Percentiles rank a stretch among this genome's conserved stretches.
phyloP scores from a whole-genome alignment of 441 rosid species.

The Jatropha podagrica region DNA sequence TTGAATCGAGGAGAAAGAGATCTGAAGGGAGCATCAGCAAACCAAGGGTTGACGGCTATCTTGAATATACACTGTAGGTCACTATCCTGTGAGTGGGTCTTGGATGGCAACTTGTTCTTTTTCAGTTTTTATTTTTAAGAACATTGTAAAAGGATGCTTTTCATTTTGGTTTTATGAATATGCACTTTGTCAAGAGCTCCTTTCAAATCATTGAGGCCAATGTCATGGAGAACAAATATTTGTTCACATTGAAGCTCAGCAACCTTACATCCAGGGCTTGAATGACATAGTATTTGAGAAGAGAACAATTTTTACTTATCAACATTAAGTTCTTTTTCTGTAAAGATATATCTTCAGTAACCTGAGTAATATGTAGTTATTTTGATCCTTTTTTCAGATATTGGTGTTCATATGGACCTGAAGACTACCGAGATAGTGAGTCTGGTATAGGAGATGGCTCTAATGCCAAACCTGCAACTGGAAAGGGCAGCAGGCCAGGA shows the following conservation, averaged over 20 bases:
- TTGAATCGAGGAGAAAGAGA: slow-evolving; percentile 61
- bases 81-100: slow-evolving; percentile 5
- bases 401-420: slow-evolving; percentile 67
- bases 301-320: not conserved
- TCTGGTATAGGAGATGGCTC: slow-evolving; percentile 39
- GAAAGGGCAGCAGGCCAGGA: slow-evolving; percentile 59
- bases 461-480: slow-evolving; percentile 40
- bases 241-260: not conserved
- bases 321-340: not conserved
- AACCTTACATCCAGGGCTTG: not conserved
- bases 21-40: slow-evolving; percentile 50
- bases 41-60: slow-evolving; percentile 61
- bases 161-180: not conserved
- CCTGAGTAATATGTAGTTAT: slow-evolving; percentile 11
- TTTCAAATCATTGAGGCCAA: slow-evolving; percentile 9
- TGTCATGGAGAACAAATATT: not conserved
- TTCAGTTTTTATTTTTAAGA: not conserved
- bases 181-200: slow-evolving; percentile 7
- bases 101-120: slow-evolving; percentile 15
- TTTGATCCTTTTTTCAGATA: slow-evolving; percentile 37
- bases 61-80: slow-evolving; percentile 55
- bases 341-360: not conserved
- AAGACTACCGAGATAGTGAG: slow-evolving; percentile 47
- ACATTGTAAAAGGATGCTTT: not conserved
- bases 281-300: not conserved